Percentiles rank a stretch among this genome's conserved stretches.
These are phyloP conservation scores for Phaeodactylum tricornutum DNA, from an alignment of 108 stramenopile genomes.

Conservation along the genomic window DNA sequence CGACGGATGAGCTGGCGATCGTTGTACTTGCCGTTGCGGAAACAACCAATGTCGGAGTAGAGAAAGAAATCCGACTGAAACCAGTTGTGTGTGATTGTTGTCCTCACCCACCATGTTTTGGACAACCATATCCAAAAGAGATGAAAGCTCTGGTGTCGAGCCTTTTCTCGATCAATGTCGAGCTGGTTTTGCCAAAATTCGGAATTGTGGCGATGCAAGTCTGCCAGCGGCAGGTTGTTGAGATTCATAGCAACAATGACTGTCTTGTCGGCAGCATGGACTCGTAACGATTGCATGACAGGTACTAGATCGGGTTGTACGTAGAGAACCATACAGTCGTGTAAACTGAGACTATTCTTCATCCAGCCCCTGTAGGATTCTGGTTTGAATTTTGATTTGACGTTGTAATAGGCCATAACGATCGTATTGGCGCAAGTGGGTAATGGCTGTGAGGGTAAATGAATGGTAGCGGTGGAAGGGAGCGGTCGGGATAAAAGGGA, in stretches of 20 bases:
- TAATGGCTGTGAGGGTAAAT: too few species aligned
- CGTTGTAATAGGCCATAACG: conserved; percentile 49
- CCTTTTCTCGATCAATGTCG: conserved; percentile 42
- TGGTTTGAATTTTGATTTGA: conserved; percentile 31
- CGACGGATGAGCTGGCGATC: conserved; percentile 28
- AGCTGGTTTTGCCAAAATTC: conserved; percentile 53
- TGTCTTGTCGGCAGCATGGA: conserved; percentile 33
- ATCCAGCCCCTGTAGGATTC: conserved; percentile 51
- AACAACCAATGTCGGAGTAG: conserved; percentile 56
- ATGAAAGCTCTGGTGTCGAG: conserved; percentile 34
- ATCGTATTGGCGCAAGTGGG: conserved; percentile 25
- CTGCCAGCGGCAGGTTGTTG: conserved; percentile 26
- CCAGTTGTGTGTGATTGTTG: conserved; percentile 37
- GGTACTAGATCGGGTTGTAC: conserved; percentile 34
- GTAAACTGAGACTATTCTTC: conserved; percentile 45
- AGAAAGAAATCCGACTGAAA: conserved; percentile 30
- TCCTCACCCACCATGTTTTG: conserved; percentile 38
- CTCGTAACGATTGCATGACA: conserved; percentile 26
- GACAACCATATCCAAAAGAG: conserved; percentile 71
- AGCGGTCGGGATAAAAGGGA: too few species aligned
- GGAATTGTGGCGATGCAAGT: conserved; percentile 14
- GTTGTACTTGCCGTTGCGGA: conserved; percentile 27
- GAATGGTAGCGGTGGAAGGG: too few species aligned
- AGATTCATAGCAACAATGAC: conserved; percentile 35
- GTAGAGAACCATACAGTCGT: conserved; percentile 65